These are phyloP conservation scores for Geotrichum carabidarum DNA, from an alignment of 1,139 yeast genomes.

Conservation along the genomic window DNA sequence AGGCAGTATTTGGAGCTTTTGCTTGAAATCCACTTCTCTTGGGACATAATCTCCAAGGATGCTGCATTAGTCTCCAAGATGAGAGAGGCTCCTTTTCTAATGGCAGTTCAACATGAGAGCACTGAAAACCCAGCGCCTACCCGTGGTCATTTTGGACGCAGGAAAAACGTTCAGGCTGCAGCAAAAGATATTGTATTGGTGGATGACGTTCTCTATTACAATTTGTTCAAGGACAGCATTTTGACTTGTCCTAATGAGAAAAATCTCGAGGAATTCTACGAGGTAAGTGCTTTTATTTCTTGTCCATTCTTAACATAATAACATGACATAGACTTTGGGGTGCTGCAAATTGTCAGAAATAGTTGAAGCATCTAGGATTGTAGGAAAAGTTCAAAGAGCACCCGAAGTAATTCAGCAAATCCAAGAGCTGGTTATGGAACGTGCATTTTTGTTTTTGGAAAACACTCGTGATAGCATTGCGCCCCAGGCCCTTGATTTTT, in stretches of 20 bases:
- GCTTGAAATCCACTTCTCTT: slow-evolving; percentile 27
- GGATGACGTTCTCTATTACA: slow-evolving; percentile 39
- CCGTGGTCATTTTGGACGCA: slow-evolving; percentile 4
- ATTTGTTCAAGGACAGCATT: slow-evolving; percentile 36
- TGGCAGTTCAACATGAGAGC: slow-evolving; percentile 29
- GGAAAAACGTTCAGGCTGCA: slow-evolving; percentile 24
- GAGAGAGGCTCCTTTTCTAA: slow-evolving; percentile 32
- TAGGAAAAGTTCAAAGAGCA: slow-evolving; percentile 24
- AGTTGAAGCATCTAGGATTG: slow-evolving; percentile 24
- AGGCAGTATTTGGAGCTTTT: slow-evolving; percentile 31
- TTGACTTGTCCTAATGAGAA: slow-evolving; percentile 38
- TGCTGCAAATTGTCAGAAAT: slow-evolving; percentile 27
- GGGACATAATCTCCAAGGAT: slow-evolving; percentile 27
- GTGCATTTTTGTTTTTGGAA: slow-evolving; percentile 35
- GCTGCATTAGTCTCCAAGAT: slow-evolving; percentile 29
- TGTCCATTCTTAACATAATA: background rate
- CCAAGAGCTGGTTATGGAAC: slow-evolving; percentile 23
- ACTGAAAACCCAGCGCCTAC: slow-evolving; percentile 2
- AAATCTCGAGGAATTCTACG: slow-evolving; percentile 34
- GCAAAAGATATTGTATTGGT: slow-evolving; percentile 36
- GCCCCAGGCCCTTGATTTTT: slow-evolving; percentile 10
- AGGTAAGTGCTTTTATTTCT: background rate
- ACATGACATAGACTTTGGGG: slow-evolving; percentile 25
- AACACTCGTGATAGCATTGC: slow-evolving; percentile 25
- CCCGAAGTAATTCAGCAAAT: slow-evolving; percentile 15